phyloP scores from a whole-genome alignment of 2,329 filamentous ascomycete genomes.

The Fusarium marasasianum region DNA sequence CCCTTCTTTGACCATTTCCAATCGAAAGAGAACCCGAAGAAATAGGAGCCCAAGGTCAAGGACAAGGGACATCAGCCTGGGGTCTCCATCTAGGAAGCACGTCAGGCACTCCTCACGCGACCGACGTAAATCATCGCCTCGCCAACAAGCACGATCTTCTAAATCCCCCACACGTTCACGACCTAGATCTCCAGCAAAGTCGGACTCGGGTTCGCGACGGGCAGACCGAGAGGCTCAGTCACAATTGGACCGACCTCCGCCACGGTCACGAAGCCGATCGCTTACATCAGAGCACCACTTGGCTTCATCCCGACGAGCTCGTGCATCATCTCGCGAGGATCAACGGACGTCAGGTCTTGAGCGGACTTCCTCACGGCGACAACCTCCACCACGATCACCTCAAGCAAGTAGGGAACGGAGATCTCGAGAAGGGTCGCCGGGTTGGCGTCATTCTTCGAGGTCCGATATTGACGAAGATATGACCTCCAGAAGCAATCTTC shows the following conservation, averaged over 20 bases:
- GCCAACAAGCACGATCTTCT: constrained; percentile 42
- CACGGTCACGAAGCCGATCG: constrained; percentile 40
- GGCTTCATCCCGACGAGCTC: constrained; percentile 32
- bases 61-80: constrained; percentile 54
- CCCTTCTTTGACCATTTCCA: constrained; percentile 49
- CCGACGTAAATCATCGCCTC: constrained; percentile 45
- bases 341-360: constrained; percentile 34
- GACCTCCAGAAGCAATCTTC: constrained; percentile 54
- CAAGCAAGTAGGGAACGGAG: constrained; percentile 41
- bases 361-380: constrained; percentile 30
- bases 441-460: constrained; percentile 54
- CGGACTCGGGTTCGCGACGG: constrained; percentile 40
- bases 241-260: constrained; percentile 30
- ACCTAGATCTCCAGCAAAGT: constrained; percentile 41
- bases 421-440: constrained; percentile 43
- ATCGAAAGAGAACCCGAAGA: constrained; percentile 53
- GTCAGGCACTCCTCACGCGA: constrained; percentile 48
- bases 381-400: constrained; percentile 43
- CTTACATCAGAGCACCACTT: constrained; percentile 31
- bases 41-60: constrained; percentile 49
- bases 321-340: constrained; percentile 38
- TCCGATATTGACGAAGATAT: constrained; percentile 63
- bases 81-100: constrained; percentile 46
- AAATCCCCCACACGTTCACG: constrained; percentile 43
- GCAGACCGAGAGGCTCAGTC: constrained; percentile 39